Percentiles rank a stretch among this genome's conserved stretches.
Evolutionary conservation across 2,329 filamentous ascomycete genomes (phyloP).

Genomic region (Colletotrichum paranaense): DNA sequence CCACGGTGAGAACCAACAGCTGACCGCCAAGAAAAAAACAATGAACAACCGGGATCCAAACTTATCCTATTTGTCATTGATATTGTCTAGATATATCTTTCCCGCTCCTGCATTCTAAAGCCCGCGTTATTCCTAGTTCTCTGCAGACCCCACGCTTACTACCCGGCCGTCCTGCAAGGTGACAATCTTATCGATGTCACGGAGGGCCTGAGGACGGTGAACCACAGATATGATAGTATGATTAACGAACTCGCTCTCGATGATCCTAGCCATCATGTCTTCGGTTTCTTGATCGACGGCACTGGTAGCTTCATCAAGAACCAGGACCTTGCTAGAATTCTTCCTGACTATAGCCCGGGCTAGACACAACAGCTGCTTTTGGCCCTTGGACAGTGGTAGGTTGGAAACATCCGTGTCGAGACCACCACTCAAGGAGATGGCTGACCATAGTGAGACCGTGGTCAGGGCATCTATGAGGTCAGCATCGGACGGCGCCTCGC

Average conservation of each 20-base stretch:
- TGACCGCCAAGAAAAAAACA: background rate
- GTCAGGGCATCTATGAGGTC: slow-evolving; percentile 31
- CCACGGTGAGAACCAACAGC: background rate
- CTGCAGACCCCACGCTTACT: background rate
- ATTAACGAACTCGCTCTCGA: slow-evolving; percentile 37
- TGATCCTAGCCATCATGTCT: slow-evolving; percentile 31
- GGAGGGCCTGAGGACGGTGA: slow-evolving; percentile 39
- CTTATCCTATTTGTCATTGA: background rate
- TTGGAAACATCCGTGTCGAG: slow-evolving; percentile 36
- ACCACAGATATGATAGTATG: slow-evolving; percentile 42
- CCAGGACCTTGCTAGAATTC: slow-evolving; percentile 58
- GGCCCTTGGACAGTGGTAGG: slow-evolving; percentile 37
- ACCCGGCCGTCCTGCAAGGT: slow-evolving; percentile 21
- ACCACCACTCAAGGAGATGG: slow-evolving; percentile 24
- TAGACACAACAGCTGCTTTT: slow-evolving; percentile 41
- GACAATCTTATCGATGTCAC: slow-evolving; percentile 4
- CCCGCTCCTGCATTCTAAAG: too few relatives aligned
- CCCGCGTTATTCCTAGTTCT: background rate
- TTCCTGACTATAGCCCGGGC: slow-evolving; percentile 37
- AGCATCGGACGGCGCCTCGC: slow-evolving; percentile 27
- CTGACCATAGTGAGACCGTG: slow-evolving; percentile 36
- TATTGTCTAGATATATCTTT: background rate
- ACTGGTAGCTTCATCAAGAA: slow-evolving; percentile 77
- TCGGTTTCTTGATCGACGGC: slow-evolving; percentile 58
- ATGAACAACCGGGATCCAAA: background rate